phyloP scores from a whole-genome alignment of 345 rosid species.

The Acer yangbiense region DNA sequence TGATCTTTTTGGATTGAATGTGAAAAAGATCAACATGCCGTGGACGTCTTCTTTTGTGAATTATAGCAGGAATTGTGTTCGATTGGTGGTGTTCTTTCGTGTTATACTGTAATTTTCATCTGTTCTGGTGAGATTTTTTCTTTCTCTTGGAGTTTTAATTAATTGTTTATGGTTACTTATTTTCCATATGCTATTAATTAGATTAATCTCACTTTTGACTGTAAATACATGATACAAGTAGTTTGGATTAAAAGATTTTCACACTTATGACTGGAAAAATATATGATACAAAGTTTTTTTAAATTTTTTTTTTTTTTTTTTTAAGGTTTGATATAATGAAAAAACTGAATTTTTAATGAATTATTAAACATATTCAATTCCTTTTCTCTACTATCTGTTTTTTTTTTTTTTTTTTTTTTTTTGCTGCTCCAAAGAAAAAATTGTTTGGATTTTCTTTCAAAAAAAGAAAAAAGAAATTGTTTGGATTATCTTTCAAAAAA shows the following conservation, averaged over 20 bases:
- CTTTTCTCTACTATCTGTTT: neutral
- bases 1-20: slow-evolving; percentile 23
- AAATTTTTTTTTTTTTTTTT: no score
- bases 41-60: slow-evolving; percentile 69
- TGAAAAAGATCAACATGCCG: slow-evolving; percentile 63
- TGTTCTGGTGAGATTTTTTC: slow-evolving; percentile 36
- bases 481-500: neutral
- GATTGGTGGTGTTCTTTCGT: slow-evolving; percentile 74
- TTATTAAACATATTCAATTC: neutral
- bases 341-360: neutral
- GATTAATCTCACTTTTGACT: neutral
- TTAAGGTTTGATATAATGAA: no score
- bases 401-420: no score
- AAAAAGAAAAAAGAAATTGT: neutral
- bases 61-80: slow-evolving; percentile 60
- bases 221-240: neutral
- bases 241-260: neutral
- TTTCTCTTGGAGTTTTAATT: neutral
- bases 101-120: slow-evolving; percentile 66
- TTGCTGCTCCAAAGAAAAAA: neutral
- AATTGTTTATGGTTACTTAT: neutral
- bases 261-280: neutral
- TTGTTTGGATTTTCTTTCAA: neutral
- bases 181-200: neutral
- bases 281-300: neutral